Percentiles rank a stretch among this genome's conserved stretches.
Conservation (phyloP, 2,329 filamentous ascomycete genomes). For the Colletotrichum neosansevieriae region DNA sequence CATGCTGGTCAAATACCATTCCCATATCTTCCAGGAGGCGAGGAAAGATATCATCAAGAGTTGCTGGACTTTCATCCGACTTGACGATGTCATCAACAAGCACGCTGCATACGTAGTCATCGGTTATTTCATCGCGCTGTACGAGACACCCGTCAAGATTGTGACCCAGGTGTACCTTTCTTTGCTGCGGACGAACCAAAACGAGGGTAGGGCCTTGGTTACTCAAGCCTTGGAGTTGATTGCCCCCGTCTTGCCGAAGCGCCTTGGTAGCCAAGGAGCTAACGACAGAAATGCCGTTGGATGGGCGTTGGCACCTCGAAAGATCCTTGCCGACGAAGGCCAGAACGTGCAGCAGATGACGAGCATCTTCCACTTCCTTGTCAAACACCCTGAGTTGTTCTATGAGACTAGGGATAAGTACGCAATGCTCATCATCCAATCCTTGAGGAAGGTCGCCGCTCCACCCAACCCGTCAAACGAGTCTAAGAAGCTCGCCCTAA, state of each 20-base stretch:
- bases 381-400: conserved; percentile 91
- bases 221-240: conserved; percentile 94
- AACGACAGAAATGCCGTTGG: conserved; percentile 78
- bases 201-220: conserved; percentile 90
- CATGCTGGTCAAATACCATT: conserved; percentile 94
- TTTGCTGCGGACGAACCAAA: conserved; percentile 91
- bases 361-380: conserved; percentile 96
- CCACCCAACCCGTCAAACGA: conserved; percentile 89
- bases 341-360: conserved; percentile 96
- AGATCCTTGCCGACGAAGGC: conserved; percentile 92
- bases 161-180: conserved; percentile 95
- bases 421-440: conserved; percentile 87
- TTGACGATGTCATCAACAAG: conserved; percentile 99
- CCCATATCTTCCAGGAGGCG: conserved; percentile 86
- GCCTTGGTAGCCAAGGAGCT: conserved; percentile 72
- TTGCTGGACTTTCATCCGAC: conserved; percentile 96
- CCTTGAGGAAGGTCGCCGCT: conserved; percentile 86
- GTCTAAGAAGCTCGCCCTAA: conserved; percentile 89
- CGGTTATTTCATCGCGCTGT: conserved; percentile 96
- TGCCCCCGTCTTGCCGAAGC: conserved; percentile 91
- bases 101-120: conserved; percentile 98
- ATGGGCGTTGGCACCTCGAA: conserved; percentile 91
- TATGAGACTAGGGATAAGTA: conserved; percentile 96
- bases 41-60: conserved; percentile 99
- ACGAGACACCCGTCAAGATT: conserved; percentile 96